phyloP scores from a whole-genome alignment of 2,329 filamentous ascomycete species.

The Ophiostoma himal-ulmi region DNA sequence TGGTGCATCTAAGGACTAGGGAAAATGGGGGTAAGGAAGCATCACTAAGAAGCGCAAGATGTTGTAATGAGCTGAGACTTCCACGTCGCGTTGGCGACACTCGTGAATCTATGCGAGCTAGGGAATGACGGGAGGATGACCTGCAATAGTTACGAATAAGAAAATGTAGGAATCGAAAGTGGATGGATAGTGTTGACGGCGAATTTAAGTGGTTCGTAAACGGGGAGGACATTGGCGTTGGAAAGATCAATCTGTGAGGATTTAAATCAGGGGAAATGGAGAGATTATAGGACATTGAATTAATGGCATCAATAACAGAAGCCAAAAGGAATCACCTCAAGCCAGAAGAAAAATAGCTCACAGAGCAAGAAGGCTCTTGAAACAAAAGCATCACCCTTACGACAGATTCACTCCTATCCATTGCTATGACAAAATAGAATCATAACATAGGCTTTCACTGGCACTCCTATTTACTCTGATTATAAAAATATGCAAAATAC shows the following conservation, averaged over 20 bases:
- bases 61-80: no score
- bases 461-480: no score
- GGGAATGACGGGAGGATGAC: neutral
- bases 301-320: neutral
- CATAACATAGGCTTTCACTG: no score
- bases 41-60: no score
- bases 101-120: neutral
- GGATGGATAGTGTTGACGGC: neutral
- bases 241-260: neutral
- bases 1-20: no score
- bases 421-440: no score
- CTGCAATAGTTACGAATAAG: neutral
- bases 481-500: neutral
- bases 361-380: no score
- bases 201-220: neutral
- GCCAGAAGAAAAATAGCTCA: no score
- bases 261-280: neutral
- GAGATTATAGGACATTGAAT: neutral
- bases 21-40: no score
- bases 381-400: no score
- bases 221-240: neutral
- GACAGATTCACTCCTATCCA: no score
- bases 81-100: neutral
- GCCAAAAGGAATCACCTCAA: no score
- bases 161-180: neutral